Evolutionary conservation across 169 alveolate genomes (phyloP), one percentile per base, ranked within the genome.

Genomic region (Cryptosporidium xiaoi): DNA sequence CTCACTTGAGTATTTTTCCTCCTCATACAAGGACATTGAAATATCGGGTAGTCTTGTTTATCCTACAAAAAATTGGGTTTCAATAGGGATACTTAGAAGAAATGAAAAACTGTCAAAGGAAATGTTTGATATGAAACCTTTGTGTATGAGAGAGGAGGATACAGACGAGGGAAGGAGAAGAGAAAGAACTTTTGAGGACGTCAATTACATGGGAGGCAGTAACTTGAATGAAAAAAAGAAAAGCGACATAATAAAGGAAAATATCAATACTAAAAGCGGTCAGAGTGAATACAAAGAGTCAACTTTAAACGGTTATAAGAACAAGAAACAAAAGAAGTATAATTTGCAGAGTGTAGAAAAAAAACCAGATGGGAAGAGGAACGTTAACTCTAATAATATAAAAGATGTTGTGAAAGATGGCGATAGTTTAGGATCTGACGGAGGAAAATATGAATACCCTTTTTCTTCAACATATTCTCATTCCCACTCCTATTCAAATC

Each of bases 1-100:
- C 31, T 77, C 87, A 1, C 71, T 60, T 2, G 87, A 77, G 16
- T 77, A 77, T 18, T 77, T 77, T 16, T 77, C 87, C 24, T 77
- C 87, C 12, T 77, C 87, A 16, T 77, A 56, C 51, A 56, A 62
- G 56, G 87, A 77, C 24, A 56, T 77, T 77, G 87, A 77, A 77
- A 46, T 77, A 27, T 62, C 60, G 20, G 87, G 69, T 2, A 77
- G 87, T 24, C 51, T 77, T n/a, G 64, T 77, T 46, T 77, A 77
- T 27, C 87, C 87, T 36, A 62, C 69, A 24, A 77, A 77, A 46
- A 58, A 77, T 18, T 77, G 87, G 87, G 33, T 40, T 36, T 60
- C 87, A 58, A 56, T 77, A 16, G 87, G 87, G 20, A 77, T 77
- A 34, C 20, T 77, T 58, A 34, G 71, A n/a, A 58, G 87, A 40